phyloP scores from a whole-genome alignment of 1,284 basidiomycete species.

The Tylopilus sp. region DNA sequence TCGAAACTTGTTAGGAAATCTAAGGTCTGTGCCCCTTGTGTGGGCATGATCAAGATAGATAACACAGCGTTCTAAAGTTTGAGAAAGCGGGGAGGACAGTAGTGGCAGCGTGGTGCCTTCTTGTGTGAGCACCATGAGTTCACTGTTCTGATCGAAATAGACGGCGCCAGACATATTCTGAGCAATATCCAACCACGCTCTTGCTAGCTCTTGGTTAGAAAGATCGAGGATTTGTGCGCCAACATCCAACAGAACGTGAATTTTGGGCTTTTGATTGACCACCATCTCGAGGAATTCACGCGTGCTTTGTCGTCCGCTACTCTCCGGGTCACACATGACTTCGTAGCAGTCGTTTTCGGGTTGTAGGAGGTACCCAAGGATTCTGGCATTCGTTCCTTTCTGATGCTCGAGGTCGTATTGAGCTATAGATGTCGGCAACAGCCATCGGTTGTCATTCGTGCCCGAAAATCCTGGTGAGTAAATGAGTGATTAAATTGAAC shows the following conservation, averaged over 20 bases:
- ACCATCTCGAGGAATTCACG: background rate
- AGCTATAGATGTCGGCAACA: conserved; percentile 12
- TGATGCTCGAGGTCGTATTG: conserved; percentile 23
- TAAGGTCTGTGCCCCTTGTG: conserved; percentile 65
- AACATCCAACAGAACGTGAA: conserved; percentile 42
- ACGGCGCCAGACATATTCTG: conserved; percentile 50
- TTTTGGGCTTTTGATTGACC: background rate
- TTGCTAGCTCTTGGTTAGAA: conserved; percentile 51
- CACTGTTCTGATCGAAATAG: conserved; percentile 57
- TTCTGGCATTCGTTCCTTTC: conserved; percentile 43
- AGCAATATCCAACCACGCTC: conserved; percentile 51
- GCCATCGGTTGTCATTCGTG: conserved; percentile 6
- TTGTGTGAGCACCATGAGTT: conserved; percentile 51
- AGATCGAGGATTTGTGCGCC: conserved; percentile 67
- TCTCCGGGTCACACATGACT: background rate
- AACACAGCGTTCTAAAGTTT: conserved; percentile 54
- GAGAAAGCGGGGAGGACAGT: conserved; percentile 51
- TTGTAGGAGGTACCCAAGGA: conserved; percentile 56
- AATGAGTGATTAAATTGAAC: too few species aligned
- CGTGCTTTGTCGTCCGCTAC: background rate
- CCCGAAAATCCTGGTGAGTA: conserved; percentile 17
- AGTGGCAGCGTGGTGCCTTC: conserved; percentile 51
- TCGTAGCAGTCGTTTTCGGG: conserved; percentile 55
- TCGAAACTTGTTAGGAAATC: conserved; percentile 52
- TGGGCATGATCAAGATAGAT: conserved; percentile 67